A percentile compares a stretch with the other conserved stretches of the same genome.
phyloP scores from a whole-genome alignment of 345 rosid genomes.

The Boechera stricta region DNA sequence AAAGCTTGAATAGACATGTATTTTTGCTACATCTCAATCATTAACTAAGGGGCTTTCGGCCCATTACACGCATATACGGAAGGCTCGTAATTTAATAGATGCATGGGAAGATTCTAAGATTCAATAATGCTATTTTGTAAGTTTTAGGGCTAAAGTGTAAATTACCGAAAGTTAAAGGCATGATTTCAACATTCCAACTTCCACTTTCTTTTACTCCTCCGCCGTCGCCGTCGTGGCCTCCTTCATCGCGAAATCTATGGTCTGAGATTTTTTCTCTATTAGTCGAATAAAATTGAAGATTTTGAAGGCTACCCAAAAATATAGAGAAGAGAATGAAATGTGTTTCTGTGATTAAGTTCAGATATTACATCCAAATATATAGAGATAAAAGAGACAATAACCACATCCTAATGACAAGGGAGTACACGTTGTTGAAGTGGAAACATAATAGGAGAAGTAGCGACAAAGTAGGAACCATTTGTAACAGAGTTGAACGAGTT shows the following conservation, averaged over 20 bases:
- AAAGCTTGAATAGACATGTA: neutral
- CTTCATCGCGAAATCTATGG: too few species aligned
- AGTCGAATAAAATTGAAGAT: too few species aligned
- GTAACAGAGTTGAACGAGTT: too few species aligned
- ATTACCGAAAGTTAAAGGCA: neutral
- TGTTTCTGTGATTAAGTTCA: too few species aligned
- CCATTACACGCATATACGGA: neutral
- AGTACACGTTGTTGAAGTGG: too few species aligned
- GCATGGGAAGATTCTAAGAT: neutral
- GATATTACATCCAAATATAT: too few species aligned
- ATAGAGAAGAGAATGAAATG: too few species aligned
- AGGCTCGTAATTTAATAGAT: neutral
- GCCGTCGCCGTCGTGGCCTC: neutral
- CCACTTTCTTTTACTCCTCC: neutral
- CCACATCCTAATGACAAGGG: too few species aligned
- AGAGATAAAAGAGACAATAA: too few species aligned
- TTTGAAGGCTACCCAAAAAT: neutral
- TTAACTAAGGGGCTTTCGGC: neutral
- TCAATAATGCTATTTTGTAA: neutral
- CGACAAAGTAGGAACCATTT: too few species aligned
- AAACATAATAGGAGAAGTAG: too few species aligned
- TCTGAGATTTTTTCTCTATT: neutral
- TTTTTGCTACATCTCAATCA: too few species aligned
- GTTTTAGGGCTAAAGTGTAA: constrained; percentile 1
- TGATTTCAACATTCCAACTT: neutral